Evolutionary conservation across 257 asterid genomes (phyloP).

Genomic region (Thymus quinquecostatus): DNA sequence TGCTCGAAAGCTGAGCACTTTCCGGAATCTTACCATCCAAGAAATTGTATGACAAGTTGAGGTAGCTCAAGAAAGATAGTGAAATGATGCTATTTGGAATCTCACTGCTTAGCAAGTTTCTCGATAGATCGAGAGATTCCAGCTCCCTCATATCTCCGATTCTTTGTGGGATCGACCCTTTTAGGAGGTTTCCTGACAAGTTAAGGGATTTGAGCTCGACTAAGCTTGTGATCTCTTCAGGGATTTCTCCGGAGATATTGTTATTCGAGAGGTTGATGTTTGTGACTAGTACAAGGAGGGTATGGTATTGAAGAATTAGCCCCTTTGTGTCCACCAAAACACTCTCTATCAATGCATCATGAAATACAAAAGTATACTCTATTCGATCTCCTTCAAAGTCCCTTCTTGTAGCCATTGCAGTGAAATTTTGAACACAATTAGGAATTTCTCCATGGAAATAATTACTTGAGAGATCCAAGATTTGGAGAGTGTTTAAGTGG

Average conservation of each 20-base stretch:
- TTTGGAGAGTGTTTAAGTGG: constrained; percentile 29
- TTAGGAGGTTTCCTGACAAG: background rate
- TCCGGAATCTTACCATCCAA: constrained; percentile 20
- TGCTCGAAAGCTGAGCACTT: constrained; percentile 15
- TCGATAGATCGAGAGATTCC: constrained; percentile 24
- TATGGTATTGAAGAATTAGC: background rate
- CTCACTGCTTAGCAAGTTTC: background rate
- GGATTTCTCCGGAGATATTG: constrained; percentile 16
- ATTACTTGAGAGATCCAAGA: constrained; percentile 38
- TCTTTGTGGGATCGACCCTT: constrained; percentile 4
- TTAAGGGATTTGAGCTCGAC: constrained; percentile 9
- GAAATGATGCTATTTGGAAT: background rate
- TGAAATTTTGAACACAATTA: constrained; percentile 27
- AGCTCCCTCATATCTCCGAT: constrained; percentile 10
- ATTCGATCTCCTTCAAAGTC: background rate
- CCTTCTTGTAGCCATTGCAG: constrained; percentile 32
- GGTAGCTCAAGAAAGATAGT: background rate
- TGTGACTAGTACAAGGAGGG: constrained; percentile 7
- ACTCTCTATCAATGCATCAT: background rate
- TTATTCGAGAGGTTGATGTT: constrained; percentile 9
- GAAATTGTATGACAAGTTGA: constrained; percentile 14
- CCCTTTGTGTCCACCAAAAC: background rate
- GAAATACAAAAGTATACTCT: background rate
- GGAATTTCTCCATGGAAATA: constrained; percentile 33
- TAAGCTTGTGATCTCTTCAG: background rate